Percentiles rank a stretch among this genome's conserved stretches.
Conservation (phyloP, 2,329 filamentous ascomycete species). For the Paracamarosporium sp. region DNA sequence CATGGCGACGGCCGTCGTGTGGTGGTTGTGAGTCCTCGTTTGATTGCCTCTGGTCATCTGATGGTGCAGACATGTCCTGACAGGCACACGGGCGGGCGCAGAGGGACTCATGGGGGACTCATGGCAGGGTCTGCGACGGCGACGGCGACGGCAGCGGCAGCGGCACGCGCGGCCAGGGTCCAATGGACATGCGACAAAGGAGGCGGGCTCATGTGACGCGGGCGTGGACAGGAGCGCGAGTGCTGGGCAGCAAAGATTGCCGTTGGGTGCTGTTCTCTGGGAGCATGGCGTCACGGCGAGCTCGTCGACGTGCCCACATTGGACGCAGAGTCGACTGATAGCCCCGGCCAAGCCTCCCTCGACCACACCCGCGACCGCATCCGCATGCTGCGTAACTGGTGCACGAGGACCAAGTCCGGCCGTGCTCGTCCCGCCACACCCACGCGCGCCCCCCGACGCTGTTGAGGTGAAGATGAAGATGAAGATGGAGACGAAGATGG, state of each 20-base stretch:
- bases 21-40: slow-evolving; percentile 2
- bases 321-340: slow-evolving; percentile 33
- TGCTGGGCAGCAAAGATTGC: too few relatives aligned
- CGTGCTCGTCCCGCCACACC: background rate
- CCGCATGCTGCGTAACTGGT: slow-evolving; percentile 1
- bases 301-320: slow-evolving; percentile 22
- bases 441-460: too few relatives aligned
- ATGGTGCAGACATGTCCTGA: background rate
- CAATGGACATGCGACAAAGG: slow-evolving; percentile 21
- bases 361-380: slow-evolving; percentile 11
- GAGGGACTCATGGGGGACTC: background rate
- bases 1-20: slow-evolving; percentile 5
- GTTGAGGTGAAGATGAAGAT: too few relatives aligned
- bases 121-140: slow-evolving; percentile 9
- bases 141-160: background rate
- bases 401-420: too few relatives aligned
- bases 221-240: slow-evolving; percentile 12
- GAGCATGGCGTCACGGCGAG: slow-evolving; percentile 29
- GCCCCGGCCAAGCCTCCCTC: slow-evolving; percentile 4
- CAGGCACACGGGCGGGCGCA: too few relatives aligned
- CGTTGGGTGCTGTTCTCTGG: too few relatives aligned
- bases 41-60: slow-evolving; percentile 7
- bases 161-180: slow-evolving; percentile 29
- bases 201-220: slow-evolving; percentile 27
- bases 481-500: too few relatives aligned